Evolutionary conservation across 2,329 filamentous ascomycete genomes (phyloP).

Genomic region (Bisporella sp.): DNA sequence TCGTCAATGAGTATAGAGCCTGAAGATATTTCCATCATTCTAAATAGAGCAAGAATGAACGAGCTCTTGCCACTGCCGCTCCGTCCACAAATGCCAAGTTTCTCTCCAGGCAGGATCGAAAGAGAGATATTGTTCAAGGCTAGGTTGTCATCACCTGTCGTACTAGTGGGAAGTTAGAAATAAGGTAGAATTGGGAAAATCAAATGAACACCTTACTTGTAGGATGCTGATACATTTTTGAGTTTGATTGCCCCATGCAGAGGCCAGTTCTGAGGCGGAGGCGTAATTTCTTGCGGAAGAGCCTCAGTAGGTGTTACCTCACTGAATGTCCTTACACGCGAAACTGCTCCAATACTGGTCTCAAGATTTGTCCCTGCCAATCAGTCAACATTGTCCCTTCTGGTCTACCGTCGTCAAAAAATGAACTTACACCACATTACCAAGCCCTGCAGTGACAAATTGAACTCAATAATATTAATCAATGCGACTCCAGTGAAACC

Average conservation of each 20-base stretch:
- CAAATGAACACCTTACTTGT: slow-evolving; percentile 20
- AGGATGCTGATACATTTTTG: slow-evolving; percentile 23
- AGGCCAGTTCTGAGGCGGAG: slow-evolving; percentile 17
- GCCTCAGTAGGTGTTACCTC: slow-evolving; percentile 13
- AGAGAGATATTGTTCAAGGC: slow-evolving; percentile 29
- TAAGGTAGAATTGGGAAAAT: background rate
- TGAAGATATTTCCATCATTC: slow-evolving; percentile 37
- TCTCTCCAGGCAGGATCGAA: slow-evolving; percentile 45
- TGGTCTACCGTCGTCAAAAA: too few relatives aligned
- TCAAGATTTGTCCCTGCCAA: slow-evolving; percentile 33
- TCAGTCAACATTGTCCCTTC: background rate
- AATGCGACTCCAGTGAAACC: slow-evolving; percentile 25
- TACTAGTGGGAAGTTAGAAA: background rate
- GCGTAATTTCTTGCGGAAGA: slow-evolving; percentile 7
- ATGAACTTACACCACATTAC: slow-evolving; percentile 3
- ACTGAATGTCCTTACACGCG: slow-evolving; percentile 15
- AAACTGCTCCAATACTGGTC: slow-evolving; percentile 22
- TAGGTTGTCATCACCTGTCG: slow-evolving; percentile 12
- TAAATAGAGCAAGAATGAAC: slow-evolving; percentile 40
- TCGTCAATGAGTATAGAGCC: slow-evolving; percentile 40
- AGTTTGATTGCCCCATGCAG: slow-evolving; percentile 27
- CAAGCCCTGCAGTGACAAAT: slow-evolving; percentile 6
- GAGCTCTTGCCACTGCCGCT: slow-evolving; percentile 34
- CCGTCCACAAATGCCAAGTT: slow-evolving; percentile 42
- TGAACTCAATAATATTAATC: slow-evolving; percentile 21